phyloP scores from a whole-genome alignment of 805 yeast species.

The Sungouiozyma intestinalis region DNA sequence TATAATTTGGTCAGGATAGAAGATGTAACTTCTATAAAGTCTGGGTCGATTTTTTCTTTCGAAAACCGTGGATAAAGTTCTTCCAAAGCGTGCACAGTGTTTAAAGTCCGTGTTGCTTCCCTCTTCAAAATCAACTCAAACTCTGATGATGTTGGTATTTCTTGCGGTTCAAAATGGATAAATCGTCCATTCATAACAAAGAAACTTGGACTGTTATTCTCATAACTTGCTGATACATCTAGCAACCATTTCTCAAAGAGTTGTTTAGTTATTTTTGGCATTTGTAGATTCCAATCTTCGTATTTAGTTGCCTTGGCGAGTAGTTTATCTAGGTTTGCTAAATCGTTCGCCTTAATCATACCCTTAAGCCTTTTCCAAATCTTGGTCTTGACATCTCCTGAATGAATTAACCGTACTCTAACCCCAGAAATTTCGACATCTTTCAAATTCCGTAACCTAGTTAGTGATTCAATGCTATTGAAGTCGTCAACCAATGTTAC shows the following conservation, averaged over 20 bases:
- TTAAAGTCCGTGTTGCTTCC: slow-evolving; percentile 40
- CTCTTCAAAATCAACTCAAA: slow-evolving; percentile 34
- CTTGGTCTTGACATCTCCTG: slow-evolving; percentile 10
- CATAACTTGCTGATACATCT: slow-evolving; percentile 11
- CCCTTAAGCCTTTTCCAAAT: slow-evolving; percentile 15
- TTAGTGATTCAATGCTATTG: slow-evolving; percentile 26
- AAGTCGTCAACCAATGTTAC: slow-evolving; percentile 56
- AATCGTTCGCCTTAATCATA: background rate
- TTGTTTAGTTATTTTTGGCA: background rate
- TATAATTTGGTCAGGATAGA: slow-evolving; percentile 37
- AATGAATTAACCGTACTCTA: slow-evolving; percentile 33
- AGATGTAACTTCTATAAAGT: slow-evolving; percentile 39
- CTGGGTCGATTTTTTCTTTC: slow-evolving; percentile 20
- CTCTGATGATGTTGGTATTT: slow-evolving; percentile 17
- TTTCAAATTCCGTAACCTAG: slow-evolving; percentile 34
- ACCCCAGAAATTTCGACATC: slow-evolving; percentile 25
- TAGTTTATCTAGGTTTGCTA: background rate
- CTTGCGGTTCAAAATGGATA: slow-evolving; percentile 29
- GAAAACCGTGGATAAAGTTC: slow-evolving; percentile 11
- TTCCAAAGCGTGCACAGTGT: slow-evolving; percentile 21
- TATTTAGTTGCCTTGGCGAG: background rate
- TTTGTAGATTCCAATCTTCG: slow-evolving; percentile 4
- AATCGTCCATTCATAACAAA: slow-evolving; percentile 46
- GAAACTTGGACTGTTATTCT: slow-evolving; percentile 30
- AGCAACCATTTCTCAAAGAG: slow-evolving; percentile 16